Base-by-base conservation (phyloP, 352 stramenopile species). In the Phytopythium cucurbitacearum region DNA sequence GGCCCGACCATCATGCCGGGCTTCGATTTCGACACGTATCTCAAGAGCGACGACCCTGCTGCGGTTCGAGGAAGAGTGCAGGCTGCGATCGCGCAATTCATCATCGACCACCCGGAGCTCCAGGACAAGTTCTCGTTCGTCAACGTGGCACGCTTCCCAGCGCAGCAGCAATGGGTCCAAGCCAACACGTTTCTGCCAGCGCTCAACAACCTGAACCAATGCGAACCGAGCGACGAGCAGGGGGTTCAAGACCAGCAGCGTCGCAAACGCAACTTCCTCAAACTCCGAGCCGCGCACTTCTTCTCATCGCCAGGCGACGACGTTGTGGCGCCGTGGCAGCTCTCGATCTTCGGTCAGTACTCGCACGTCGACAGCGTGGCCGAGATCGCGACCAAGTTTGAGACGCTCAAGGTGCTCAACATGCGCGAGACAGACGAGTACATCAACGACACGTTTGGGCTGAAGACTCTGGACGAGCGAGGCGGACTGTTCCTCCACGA, bases 321-420 rank as follows among this genome's bases (percentile, higher is more conserved):
- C 15, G 45, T 65, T 37, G 65, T 80, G 38, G 62, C 69, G 43
- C 69, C 70, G 40, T 84, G 65, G 67, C 62, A 80, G 55, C 63
- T 48, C 32, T 68, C 52, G 43, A 60, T 79, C 35, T 60, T 78
- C 35, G 69, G 69, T 4, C 62, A 61, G 48, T 84, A 80, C 60
- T 64, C 57, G 11, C 55, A 76, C 36, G 64, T 79, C 9, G 47
- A 58, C 48, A 70, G 50, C 4, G 51, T 66, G 5, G 56, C 60
- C 33, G 37, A 61, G 46, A 54, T 64, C 44, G 44, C n/a, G 4
- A 54, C 38, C 7, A 59, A 61, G 42, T 68, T 65, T 9, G 16
- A 56, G 40, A 15, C 34, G 32, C 11, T 60, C 7, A 13, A 43
- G 39, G 15, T 62, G 9, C 16, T 59, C 3, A 3, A 5, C 3